Percentiles rank a stretch among this genome's conserved stretches.
Evolutionary conservation across 2,329 filamentous ascomycete species (phyloP).

Genomic region (Alternaria ethzedia): DNA sequence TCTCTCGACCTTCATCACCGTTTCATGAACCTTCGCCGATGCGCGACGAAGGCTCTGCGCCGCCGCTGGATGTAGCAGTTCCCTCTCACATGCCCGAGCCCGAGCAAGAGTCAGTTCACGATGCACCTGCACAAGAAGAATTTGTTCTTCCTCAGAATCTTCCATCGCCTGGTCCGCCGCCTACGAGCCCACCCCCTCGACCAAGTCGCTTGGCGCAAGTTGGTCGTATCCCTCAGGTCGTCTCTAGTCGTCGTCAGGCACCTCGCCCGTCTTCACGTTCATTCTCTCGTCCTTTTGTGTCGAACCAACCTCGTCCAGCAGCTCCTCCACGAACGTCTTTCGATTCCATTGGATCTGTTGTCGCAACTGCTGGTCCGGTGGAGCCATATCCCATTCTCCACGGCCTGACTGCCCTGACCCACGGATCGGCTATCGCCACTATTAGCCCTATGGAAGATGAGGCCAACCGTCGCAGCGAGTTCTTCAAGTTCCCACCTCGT

Average conservation of each 20-base stretch:
- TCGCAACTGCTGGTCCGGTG: constrained; percentile 35
- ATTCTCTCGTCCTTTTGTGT: constrained; percentile 81
- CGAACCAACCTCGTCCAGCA: constrained; percentile 51
- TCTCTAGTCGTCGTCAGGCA: constrained; percentile 68
- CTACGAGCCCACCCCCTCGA: constrained; percentile 45
- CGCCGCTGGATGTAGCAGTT: not conserved
- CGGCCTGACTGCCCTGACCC: constrained; percentile 40
- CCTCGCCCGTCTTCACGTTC: constrained; percentile 75
- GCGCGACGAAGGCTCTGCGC: constrained; percentile 4
- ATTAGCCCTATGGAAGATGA: constrained; percentile 43
- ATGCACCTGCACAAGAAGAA: constrained; percentile 4
- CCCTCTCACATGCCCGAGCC: not conserved
- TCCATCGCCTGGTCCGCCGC: constrained; percentile 33
- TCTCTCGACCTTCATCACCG: constrained; percentile 41
- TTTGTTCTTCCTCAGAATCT: constrained; percentile 13
- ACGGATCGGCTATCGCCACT: constrained; percentile 49
- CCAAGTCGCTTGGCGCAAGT: constrained; percentile 78
- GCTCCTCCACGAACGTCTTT: constrained; percentile 41
- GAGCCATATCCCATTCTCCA: constrained; percentile 46
- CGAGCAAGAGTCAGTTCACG: not conserved
- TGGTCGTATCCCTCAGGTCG: constrained; percentile 83
- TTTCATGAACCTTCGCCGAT: constrained; percentile 26
- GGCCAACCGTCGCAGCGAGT: constrained; percentile 60
- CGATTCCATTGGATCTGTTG: constrained; percentile 36
- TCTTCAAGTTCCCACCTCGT: constrained; percentile 74